phyloP scores from a whole-genome alignment of 352 stramenopile genomes.

The Globisporangium heterothallicum region DNA sequence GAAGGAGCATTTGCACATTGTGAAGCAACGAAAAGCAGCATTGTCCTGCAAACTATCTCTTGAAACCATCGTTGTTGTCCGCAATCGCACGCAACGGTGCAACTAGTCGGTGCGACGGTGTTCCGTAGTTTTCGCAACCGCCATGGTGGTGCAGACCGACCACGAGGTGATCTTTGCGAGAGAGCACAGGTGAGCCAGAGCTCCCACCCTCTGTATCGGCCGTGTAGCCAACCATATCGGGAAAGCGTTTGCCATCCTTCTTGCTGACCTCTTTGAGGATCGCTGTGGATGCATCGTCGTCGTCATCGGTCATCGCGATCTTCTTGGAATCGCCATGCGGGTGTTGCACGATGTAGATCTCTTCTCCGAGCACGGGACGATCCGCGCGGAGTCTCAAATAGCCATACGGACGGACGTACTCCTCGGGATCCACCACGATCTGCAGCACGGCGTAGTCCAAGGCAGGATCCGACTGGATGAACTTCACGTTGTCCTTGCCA shows the following conservation, averaged over 20 bases:
- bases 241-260: slow-evolving; percentile 37
- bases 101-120: not conserved
- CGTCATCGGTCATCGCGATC: slow-evolving; percentile 8
- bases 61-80: not conserved
- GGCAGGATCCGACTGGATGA: slow-evolving; percentile 44
- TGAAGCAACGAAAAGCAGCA: too few species aligned
- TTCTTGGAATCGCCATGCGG: slow-evolving; percentile 32
- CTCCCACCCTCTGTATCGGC: slow-evolving; percentile 70
- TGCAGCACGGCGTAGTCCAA: slow-evolving; percentile 56
- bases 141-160: slow-evolving; percentile 79
- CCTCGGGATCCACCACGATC: slow-evolving; percentile 28
- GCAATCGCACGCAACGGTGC: not conserved
- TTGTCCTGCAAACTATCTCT: too few species aligned
- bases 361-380: slow-evolving; percentile 26
- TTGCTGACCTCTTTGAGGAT: slow-evolving; percentile 19
- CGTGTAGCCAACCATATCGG: slow-evolving; percentile 61
- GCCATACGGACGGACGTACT: slow-evolving; percentile 36
- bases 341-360: slow-evolving; percentile 41
- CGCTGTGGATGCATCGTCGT: slow-evolving; percentile 13
- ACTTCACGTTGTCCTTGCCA: slow-evolving; percentile 41
- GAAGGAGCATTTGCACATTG: too few species aligned
- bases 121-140: slow-evolving; percentile 30
- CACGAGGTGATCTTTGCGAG: slow-evolving; percentile 43
- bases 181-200: slow-evolving; percentile 63
- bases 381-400: slow-evolving; percentile 40